A percentile compares a stretch with the other conserved stretches of the same genome.
Conservation (phyloP, 1,284 basidiomycete genomes). For the Leccinum solheimii region DNA sequence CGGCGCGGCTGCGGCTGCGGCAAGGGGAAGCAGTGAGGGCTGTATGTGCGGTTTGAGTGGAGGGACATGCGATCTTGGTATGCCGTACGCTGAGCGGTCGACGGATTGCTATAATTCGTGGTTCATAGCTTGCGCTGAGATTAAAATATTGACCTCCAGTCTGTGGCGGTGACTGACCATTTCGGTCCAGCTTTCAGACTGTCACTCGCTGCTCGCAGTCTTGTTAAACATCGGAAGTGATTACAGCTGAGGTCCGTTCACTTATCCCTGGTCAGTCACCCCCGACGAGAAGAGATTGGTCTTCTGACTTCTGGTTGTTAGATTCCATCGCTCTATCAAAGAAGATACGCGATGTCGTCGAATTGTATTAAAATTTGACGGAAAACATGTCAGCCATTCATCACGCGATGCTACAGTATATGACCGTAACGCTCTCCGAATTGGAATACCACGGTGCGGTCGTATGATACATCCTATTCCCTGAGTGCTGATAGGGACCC, state of each 20-base stretch:
- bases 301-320: slow-evolving; percentile 33
- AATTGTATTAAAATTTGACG: slow-evolving; percentile 86
- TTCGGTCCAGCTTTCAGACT: no score
- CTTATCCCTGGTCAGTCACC: slow-evolving; percentile 76
- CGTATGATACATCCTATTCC: neutral
- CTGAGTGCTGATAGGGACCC: slow-evolving; percentile 1
- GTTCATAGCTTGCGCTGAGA: no score
- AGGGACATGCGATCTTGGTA: slow-evolving; percentile 23
- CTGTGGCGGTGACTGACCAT: no score
- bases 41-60: slow-evolving; percentile 50
- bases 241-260: slow-evolving; percentile 86
- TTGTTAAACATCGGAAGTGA: slow-evolving; percentile 78
- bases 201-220: no score
- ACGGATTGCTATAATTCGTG: no score
- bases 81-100: slow-evolving; percentile 3
- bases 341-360: slow-evolving; percentile 81
- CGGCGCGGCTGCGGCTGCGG: neutral
- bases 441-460: slow-evolving; percentile 69
- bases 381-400: slow-evolving; percentile 91
- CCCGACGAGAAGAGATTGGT: neutral
- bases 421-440: slow-evolving; percentile 89
- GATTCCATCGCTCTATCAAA: slow-evolving; percentile 89
- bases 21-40: slow-evolving; percentile 52
- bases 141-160: no score
- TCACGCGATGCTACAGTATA: slow-evolving; percentile 90